A percentile compares a stretch with the other conserved stretches of the same genome.
These are phyloP conservation scores for Streptanthus diversifolius DNA, from an alignment of 345 rosid genomes.

Conservation along the genomic window DNA sequence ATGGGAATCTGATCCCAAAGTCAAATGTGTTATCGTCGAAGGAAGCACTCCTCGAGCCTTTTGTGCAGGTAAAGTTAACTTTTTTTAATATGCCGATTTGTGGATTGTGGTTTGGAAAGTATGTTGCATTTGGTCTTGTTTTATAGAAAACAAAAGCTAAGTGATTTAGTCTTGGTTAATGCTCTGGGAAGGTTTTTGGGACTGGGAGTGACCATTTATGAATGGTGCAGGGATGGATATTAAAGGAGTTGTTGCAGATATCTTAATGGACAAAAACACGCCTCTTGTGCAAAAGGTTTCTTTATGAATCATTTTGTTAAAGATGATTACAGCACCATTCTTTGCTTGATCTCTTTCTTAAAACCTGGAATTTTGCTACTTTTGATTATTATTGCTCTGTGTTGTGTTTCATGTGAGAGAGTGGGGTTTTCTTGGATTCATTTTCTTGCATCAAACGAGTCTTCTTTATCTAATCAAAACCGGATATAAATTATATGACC, in stretches of 20 bases:
- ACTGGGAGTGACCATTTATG: slow-evolving; percentile 40
- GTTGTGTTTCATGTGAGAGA: not conserved
- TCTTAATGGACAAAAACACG: slow-evolving; percentile 61
- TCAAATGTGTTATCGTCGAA: slow-evolving; percentile 76
- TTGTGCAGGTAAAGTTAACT: slow-evolving; percentile 54
- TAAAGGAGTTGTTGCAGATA: slow-evolving; percentile 80
- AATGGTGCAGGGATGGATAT: slow-evolving; percentile 84
- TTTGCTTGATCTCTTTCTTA: not conserved
- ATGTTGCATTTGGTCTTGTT: not conserved
- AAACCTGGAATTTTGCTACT: not conserved
- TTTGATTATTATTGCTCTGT: not conserved
- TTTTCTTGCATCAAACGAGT: not conserved
- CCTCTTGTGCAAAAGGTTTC: slow-evolving; percentile 80
- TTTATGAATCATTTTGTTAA: not conserved
- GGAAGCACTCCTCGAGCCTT: slow-evolving; percentile 81
- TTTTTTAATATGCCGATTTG: not conserved
- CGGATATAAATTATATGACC: slow-evolving; percentile 22
- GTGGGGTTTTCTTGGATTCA: not conserved
- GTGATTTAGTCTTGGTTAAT: not conserved
- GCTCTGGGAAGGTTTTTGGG: slow-evolving; percentile 25
- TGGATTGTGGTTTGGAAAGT: not conserved
- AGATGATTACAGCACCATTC: slow-evolving; percentile 8
- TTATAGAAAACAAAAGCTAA: not conserved
- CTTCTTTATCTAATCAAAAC: not conserved
- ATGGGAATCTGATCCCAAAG: slow-evolving; percentile 78